Base-by-base conservation (phyloP, 2,329 filamentous ascomycete genomes). In the Tolypocladium pustulatum region DNA sequence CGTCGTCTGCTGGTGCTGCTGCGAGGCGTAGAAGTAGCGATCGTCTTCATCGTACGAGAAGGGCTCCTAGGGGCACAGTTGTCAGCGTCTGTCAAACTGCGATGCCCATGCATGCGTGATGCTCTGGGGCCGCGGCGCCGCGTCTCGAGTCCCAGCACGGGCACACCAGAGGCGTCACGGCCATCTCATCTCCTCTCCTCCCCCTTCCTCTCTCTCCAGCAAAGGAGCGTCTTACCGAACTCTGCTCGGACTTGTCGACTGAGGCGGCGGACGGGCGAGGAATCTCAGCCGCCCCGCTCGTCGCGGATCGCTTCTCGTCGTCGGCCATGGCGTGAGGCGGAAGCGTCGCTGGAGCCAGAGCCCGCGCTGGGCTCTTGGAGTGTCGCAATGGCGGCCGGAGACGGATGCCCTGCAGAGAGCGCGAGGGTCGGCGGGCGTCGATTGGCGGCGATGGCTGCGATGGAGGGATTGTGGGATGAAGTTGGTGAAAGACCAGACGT, bases 1-100 rank as follows among this genome's bases (percentile, higher is more conserved):
- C 37, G 58, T 56, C 25, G 60, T 59, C 17, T 63, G 64, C 25
- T 58, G 61, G 22, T 58, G 60, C 12, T 71, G 69, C 58, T 70
- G 66, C 38, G 68, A 66, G 8, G 62, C 60, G 32, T 65, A 65
- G 56, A 68, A 67, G 56, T 71, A 67, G 61, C 61, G 65, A 52
- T 72, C 72, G 63, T 74, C 72, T 64, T 74, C 71, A 57, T 74
- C 69, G 60, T 74, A 74, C 10, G 71, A 71, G 58, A 74, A 74
- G 59, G 72, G 71, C 64, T 72, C 64, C 67, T 69, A 53, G 8
- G 46, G 30, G 20, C 13, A 13, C 49, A 22, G 36, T 53, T 34
- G 49, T 53, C 49, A 52, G 49, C 49, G 20, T 20, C 7, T 30
- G 46, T 32, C 13, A 32, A 8, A 5, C 30, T 20, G 17, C 30